Evolutionary conservation across 176 grass and related monocot species (phyloP).

Genomic region (Carex kokanica): DNA sequence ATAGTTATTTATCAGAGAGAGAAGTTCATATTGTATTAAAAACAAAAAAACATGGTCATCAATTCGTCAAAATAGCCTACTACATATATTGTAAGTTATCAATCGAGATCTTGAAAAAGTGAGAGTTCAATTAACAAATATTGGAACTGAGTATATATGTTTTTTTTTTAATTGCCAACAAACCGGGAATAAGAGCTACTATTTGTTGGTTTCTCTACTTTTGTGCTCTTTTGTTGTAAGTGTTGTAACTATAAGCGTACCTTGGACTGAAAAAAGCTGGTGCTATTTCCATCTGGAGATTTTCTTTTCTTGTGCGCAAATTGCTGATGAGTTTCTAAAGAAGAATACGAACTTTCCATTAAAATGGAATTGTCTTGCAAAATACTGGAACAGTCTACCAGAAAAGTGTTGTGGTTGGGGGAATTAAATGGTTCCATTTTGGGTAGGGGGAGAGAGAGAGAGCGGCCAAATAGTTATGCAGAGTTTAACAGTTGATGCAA

Average conservation of each 20-base stretch:
- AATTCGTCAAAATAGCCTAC: too few species aligned
- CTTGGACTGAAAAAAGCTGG: not conserved
- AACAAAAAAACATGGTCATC: too few species aligned
- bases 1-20: too few species aligned
- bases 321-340: constrained; percentile 8
- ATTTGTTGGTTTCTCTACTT: not conserved
- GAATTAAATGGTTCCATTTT: constrained; percentile 22
- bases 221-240: not conserved
- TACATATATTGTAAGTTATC: too few species aligned
- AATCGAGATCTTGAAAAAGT: too few species aligned
- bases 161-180: too few species aligned
- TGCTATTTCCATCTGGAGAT: constrained; percentile 7
- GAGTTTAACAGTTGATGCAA: not conserved
- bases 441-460: not conserved
- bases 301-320: constrained; percentile 7
- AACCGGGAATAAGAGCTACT: too few species aligned
- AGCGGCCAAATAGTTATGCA: not conserved
- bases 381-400: not conserved
- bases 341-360: constrained; percentile 20
- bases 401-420: constrained; percentile 10
- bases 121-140: too few species aligned
- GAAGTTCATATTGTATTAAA: too few species aligned
- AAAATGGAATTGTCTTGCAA: not conserved
- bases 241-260: not conserved
- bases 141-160: too few species aligned